Conservation (phyloP, 805 yeast genomes). For the Cyberlindnera suaveolens region DNA sequence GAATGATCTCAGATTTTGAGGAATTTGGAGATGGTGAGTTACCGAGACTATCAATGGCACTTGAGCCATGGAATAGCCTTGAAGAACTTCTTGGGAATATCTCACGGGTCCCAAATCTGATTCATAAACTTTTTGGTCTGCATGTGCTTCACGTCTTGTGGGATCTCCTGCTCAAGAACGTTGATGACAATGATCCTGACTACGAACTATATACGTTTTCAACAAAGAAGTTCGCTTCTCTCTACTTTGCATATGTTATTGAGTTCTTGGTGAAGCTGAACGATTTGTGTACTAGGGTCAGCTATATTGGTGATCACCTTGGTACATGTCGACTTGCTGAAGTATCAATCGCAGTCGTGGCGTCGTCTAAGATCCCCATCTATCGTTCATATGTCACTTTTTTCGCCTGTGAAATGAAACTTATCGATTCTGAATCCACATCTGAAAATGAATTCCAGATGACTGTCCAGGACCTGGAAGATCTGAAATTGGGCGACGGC, state of each 20-base stretch:
- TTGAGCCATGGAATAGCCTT: slow-evolving; percentile 3
- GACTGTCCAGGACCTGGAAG: slow-evolving; percentile 13
- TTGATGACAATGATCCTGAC: slow-evolving; percentile 5
- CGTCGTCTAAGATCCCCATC: not conserved
- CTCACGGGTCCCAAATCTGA: slow-evolving; percentile 2
- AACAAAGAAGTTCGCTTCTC: slow-evolving; percentile 16
- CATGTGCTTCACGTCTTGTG: slow-evolving; percentile 14
- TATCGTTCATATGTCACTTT: slow-evolving; percentile 9
- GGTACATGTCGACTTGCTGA: slow-evolving; percentile 14
- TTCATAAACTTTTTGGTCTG: slow-evolving; percentile 7
- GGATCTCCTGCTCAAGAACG: slow-evolving; percentile 14
- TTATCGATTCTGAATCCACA: not conserved
- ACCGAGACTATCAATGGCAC: slow-evolving; percentile 3
- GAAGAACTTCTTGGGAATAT: slow-evolving; percentile 4
- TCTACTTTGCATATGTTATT: slow-evolving; percentile 17
- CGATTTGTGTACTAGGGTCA: slow-evolving; percentile 1
- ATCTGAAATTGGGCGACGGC: slow-evolving; percentile 7
- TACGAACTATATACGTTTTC: slow-evolving; percentile 11
- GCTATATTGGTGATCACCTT: slow-evolving; percentile 1
- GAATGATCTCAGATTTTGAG: slow-evolving; percentile 13
- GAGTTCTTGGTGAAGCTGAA: slow-evolving; percentile 15
- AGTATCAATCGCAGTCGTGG: slow-evolving; percentile 3
- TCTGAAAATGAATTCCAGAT: not conserved
- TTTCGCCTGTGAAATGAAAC: slow-evolving; percentile 4
- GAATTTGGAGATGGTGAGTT: slow-evolving; percentile 9